A percentile compares a stretch with the other conserved stretches of the same genome.
Conservation (phyloP, 352 stramenopile genomes). For the Phytophthora melonis region DNA sequence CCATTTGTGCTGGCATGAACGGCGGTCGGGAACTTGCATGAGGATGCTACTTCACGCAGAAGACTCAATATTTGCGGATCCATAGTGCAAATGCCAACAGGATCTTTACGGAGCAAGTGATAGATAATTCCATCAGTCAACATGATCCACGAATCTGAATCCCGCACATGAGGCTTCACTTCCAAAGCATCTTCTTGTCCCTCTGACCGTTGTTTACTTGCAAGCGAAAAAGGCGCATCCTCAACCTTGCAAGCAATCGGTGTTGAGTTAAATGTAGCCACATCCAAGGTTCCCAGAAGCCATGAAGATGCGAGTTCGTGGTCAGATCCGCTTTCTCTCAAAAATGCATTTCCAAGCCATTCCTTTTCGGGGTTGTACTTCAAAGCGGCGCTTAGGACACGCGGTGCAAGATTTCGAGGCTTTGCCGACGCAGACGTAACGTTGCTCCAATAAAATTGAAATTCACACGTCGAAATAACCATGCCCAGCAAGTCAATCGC, state of each 20-base stretch:
- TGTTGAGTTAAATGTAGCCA: slow-evolving; percentile 35
- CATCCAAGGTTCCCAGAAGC: slow-evolving; percentile 75
- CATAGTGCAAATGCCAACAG: slow-evolving; percentile 60
- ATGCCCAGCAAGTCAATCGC: slow-evolving; percentile 71
- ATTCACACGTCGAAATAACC: slow-evolving; percentile 64
- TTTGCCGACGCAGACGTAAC: slow-evolving; percentile 52
- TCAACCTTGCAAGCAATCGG: slow-evolving; percentile 31
- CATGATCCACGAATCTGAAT: slow-evolving; percentile 77
- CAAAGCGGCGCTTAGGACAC: slow-evolving; percentile 63
- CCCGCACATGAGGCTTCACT: slow-evolving; percentile 16
- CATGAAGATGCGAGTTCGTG: slow-evolving; percentile 68
- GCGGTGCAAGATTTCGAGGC: slow-evolving; percentile 59
- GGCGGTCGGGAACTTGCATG: slow-evolving; percentile 47
- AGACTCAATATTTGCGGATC: slow-evolving; percentile 57
- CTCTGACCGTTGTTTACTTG: slow-evolving; percentile 2
- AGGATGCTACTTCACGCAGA: slow-evolving; percentile 48
- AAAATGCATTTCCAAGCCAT: slow-evolving; percentile 72
- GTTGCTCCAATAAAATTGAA: slow-evolving; percentile 72
- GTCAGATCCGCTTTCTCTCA: slow-evolving; percentile 65
- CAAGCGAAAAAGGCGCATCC: slow-evolving; percentile 37
- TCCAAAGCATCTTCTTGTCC: neutral
- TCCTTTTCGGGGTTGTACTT: slow-evolving; percentile 69
- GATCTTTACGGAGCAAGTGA: slow-evolving; percentile 55
- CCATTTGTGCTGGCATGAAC: slow-evolving; percentile 34
- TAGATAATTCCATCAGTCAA: slow-evolving; percentile 75